A percentile compares a stretch with the other conserved stretches of the same genome.
phyloP scores from a whole-genome alignment of 202 grass and related monocot species.

The Brachypodium distachyon region DNA sequence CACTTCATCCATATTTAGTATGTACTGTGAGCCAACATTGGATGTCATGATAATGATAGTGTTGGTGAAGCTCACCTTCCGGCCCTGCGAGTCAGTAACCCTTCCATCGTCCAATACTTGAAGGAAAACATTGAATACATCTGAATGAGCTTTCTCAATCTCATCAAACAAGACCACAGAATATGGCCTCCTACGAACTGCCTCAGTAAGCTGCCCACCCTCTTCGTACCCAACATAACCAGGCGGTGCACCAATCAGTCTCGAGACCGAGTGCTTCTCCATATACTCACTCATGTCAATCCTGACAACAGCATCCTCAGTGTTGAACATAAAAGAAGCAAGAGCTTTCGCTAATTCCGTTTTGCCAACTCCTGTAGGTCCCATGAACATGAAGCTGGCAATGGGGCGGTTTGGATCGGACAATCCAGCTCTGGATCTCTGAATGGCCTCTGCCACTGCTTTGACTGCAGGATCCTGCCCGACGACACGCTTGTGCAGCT shows the following conservation, averaged over 20 bases:
- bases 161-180: slow-evolving; percentile 92
- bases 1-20: slow-evolving; percentile 84
- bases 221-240: slow-evolving; percentile 98
- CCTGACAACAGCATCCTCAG: slow-evolving; percentile 92
- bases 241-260: slow-evolving; percentile 88
- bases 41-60: slow-evolving; percentile 96
- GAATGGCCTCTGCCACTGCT: slow-evolving; percentile 93
- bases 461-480: slow-evolving; percentile 95
- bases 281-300: slow-evolving; percentile 99
- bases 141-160: slow-evolving; percentile 96
- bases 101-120: slow-evolving; percentile 94
- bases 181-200: slow-evolving; percentile 78
- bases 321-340: slow-evolving; percentile 94
- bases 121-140: slow-evolving; percentile 97
- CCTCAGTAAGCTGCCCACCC: slow-evolving; percentile 86
- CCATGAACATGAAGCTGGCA: slow-evolving; percentile 99
- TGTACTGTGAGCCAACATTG: slow-evolving; percentile 93
- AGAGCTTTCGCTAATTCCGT: slow-evolving; percentile 96
- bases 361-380: slow-evolving; percentile 96
- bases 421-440: slow-evolving; percentile 94
- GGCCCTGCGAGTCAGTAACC: slow-evolving; percentile 91
- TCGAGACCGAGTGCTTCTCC: slow-evolving; percentile 97
- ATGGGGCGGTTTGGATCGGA: slow-evolving; percentile 93
- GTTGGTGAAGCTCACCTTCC: slow-evolving; percentile 88
- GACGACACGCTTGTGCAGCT: slow-evolving; percentile 88